Evolutionary conservation across 2,329 filamentous ascomycete species (phyloP), one percentile per base, ranked within the genome.

Genomic region (Diaporthe ilicicola): DNA sequence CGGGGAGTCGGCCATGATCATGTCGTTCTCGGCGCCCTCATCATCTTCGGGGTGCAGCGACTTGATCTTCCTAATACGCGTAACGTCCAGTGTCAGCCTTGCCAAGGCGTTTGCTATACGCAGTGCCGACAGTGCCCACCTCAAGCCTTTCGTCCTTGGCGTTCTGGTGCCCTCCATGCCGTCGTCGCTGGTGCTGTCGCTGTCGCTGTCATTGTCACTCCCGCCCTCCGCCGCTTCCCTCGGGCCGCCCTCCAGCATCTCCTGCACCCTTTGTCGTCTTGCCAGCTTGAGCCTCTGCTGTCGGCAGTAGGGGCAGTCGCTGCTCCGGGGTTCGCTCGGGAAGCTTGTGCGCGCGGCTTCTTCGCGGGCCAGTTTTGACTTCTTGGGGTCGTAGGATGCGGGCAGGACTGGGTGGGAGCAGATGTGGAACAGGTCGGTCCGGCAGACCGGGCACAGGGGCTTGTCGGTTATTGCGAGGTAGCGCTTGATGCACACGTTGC

Each of bases 211-310:
- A n/a, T 42, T 42, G 24, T 48, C 56, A 17, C 53, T 29, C 10
- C 53, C 29, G 34, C 48, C 62, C 29, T 68, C 66, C 10, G 42
- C 24, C 32, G 61, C 2, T 15, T 37, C 37, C 13, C 51, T 34
- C 34, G 53, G 44, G 4, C 69, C 56, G 5, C 69, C 81, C 42
- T 81, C 77, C 1, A 76, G 76, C 42, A 81, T 84, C 76, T 88
- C 90, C 78, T 90, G 87, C 72, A 89, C 86, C 77, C 88, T 87
- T 72, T 91, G 89, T 54, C 88, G 86, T 75, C 87, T 88, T 78
- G 90, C 88, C 69, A 90, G 89, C 82, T 93, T 95, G 79, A 91
- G 89, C 75, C 93, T 89, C 77, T 94, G 92, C 82, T 92, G 94
- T 81, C 65, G 71, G 70, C 72, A 73, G 55, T 64, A 73, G 15